Percentiles rank a stretch among this genome's conserved stretches.
These are phyloP conservation scores for Mycosarcoma maydis DNA, from an alignment of 1,284 basidiomycete genomes.

Conservation along the genomic window DNA sequence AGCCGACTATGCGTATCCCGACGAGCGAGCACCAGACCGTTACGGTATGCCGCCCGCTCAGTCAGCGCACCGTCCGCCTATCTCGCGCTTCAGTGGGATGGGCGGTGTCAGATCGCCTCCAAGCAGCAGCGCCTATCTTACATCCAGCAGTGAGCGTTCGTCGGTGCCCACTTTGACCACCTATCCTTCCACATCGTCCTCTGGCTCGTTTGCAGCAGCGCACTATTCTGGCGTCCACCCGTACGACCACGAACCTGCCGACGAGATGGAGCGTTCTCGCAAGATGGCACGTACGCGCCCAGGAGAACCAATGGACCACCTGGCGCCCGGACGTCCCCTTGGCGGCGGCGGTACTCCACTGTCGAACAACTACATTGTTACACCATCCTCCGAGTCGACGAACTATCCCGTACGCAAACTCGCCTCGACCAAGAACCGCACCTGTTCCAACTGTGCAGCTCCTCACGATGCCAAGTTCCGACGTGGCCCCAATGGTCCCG, in stretches of 20 bases:
- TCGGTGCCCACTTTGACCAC: slow-evolving; percentile 22
- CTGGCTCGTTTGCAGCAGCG: slow-evolving; percentile 16
- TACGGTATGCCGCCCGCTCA: slow-evolving; percentile 13
- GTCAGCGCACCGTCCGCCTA: slow-evolving; percentile 18
- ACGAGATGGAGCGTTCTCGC: slow-evolving; percentile 28
- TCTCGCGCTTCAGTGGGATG: slow-evolving; percentile 13
- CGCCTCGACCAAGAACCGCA: slow-evolving; percentile 52
- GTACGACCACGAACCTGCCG: slow-evolving; percentile 30
- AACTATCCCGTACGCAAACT: slow-evolving; percentile 42
- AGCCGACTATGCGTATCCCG: slow-evolving; percentile 18
- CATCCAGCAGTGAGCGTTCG: slow-evolving; percentile 33
- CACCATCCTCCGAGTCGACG: slow-evolving; percentile 11
- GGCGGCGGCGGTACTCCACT: background rate
- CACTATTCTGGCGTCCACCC: slow-evolving; percentile 10
- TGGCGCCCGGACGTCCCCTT: background rate
- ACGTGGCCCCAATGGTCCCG: slow-evolving; percentile 43
- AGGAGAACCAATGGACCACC: slow-evolving; percentile 3
- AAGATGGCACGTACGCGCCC: slow-evolving; percentile 21
- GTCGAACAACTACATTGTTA: slow-evolving; percentile 8
- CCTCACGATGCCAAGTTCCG: slow-evolving; percentile 53
- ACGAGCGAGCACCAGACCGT: slow-evolving; percentile 15
- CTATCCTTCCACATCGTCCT: slow-evolving; percentile 22
- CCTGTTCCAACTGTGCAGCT: slow-evolving; percentile 45
- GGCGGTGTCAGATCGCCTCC: slow-evolving; percentile 19
- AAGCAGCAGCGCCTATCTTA: slow-evolving; percentile 18